These are phyloP conservation scores for Vitis rotundifolia DNA, from an alignment of 164 flowering plant genomes.

Conservation along the genomic window DNA sequence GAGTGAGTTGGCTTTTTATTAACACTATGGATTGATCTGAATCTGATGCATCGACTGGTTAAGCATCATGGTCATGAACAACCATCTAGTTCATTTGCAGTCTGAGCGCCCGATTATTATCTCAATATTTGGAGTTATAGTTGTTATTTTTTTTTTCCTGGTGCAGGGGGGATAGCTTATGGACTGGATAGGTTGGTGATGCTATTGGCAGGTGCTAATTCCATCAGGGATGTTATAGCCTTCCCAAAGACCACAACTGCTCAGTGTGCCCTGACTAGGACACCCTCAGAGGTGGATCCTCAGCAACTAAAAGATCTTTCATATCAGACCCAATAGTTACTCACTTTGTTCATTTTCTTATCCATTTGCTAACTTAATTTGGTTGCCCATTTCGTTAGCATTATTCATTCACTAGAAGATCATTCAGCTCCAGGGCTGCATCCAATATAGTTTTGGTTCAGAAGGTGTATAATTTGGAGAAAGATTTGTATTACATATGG, in stretches of 20 bases:
- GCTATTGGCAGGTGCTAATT: constrained; percentile 79
- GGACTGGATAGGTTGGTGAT: constrained; percentile 90
- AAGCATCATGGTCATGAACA: too few relatives aligned
- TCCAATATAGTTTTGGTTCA: too few relatives aligned
- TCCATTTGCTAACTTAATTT: constrained; percentile 1
- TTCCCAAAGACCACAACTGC: constrained; percentile 95
- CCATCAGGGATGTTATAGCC: constrained; percentile 95
- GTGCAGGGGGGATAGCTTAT: constrained; percentile 90
- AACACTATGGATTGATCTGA: too few relatives aligned
- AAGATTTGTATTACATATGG: too few relatives aligned
- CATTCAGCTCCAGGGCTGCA: too few relatives aligned
- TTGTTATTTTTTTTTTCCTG: neutral
- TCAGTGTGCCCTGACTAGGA: constrained; percentile 83
- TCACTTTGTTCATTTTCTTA: neutral
- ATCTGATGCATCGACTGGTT: too few relatives aligned
- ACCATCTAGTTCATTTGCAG: too few relatives aligned
- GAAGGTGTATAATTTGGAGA: too few relatives aligned
- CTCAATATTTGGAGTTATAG: neutral
- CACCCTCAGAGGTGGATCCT: constrained; percentile 88
- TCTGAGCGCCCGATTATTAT: neutral
- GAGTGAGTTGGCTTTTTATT: too few relatives aligned
- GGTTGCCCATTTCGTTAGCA: neutral
- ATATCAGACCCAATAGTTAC: constrained; percentile 11
- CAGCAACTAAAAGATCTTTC: constrained; percentile 83
- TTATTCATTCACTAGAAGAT: too few relatives aligned